These are phyloP conservation scores for Porphyrellus sp. DNA, from an alignment of 1,284 basidiomycete species.

Conservation along the genomic window DNA sequence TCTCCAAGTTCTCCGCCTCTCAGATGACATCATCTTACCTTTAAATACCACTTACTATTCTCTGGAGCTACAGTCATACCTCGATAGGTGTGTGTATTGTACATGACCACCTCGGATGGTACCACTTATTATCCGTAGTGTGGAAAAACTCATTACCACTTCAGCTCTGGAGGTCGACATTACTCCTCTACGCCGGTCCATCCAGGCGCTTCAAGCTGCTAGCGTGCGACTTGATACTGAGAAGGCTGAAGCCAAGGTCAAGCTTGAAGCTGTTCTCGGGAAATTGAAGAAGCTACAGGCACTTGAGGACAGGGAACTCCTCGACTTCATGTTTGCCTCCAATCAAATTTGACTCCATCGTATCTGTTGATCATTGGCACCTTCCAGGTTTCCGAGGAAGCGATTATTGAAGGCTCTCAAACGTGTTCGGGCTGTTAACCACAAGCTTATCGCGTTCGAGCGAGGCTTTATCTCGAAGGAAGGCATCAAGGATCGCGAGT, in stretches of 20 bases:
- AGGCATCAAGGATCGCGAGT: constrained; percentile 65
- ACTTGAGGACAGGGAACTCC: constrained; percentile 7
- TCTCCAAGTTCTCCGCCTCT: constrained; percentile 58
- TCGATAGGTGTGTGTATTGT: constrained; percentile 40
- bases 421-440: constrained; percentile 54
- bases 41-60: constrained; percentile 77
- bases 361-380: constrained; percentile 4
- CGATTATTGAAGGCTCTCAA: constrained; percentile 46
- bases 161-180: constrained; percentile 34
- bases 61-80: constrained; percentile 46
- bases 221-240: constrained; percentile 56
- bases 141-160: constrained; percentile 30
- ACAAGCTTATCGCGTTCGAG: constrained; percentile 62
- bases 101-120: neutral
- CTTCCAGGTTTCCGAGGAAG: constrained; percentile 18
- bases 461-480: constrained; percentile 63
- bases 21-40: constrained; percentile 58
- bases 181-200: constrained; percentile 41
- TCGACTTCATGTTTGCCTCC: constrained; percentile 20
- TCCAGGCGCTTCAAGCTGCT: constrained; percentile 48
- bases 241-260: constrained; percentile 39
- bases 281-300: constrained; percentile 25
- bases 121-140: constrained; percentile 24
- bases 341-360: neutral
- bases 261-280: constrained; percentile 37